These are phyloP conservation scores for Aspergillus candidus DNA, from an alignment of 2,329 filamentous ascomycete species.

Conservation along the genomic window DNA sequence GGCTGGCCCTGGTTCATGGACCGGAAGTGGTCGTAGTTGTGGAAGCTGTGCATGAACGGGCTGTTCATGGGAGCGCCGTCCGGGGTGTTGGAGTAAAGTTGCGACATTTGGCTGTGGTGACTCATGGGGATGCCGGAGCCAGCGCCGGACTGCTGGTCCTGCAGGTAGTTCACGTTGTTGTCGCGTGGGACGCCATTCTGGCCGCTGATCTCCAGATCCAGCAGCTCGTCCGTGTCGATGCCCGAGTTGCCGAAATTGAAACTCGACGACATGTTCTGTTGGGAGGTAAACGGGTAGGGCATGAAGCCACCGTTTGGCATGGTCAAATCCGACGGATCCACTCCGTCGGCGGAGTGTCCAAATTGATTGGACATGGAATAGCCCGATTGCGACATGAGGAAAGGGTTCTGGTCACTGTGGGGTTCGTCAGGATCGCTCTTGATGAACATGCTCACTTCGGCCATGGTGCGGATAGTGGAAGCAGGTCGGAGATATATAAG, in stretches of 20 bases:
- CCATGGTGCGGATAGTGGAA: slow-evolving; percentile 37
- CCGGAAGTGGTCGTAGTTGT: slow-evolving; percentile 71
- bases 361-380: slow-evolving; percentile 52
- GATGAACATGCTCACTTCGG: slow-evolving; percentile 56
- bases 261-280: slow-evolving; percentile 60
- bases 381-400: slow-evolving; percentile 45
- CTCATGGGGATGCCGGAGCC: slow-evolving; percentile 48
- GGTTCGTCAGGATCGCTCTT: slow-evolving; percentile 63
- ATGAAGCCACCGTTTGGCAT: slow-evolving; percentile 54
- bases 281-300: slow-evolving; percentile 55
- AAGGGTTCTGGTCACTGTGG: slow-evolving; percentile 47
- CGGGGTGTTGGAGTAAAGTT: slow-evolving; percentile 83
- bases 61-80: slow-evolving; percentile 90
- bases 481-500: slow-evolving; percentile 9
- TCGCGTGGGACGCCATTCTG: slow-evolving; percentile 33
- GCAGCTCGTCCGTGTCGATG: slow-evolving; percentile 82
- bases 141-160: slow-evolving; percentile 50
- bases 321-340: slow-evolving; percentile 80
- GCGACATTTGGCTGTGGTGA: slow-evolving; percentile 61
- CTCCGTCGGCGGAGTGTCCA: slow-evolving; percentile 51
- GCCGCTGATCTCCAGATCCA: slow-evolving; percentile 53
- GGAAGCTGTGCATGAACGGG: slow-evolving; percentile 69
- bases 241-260: slow-evolving; percentile 73
- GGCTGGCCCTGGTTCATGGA: slow-evolving; percentile 51
- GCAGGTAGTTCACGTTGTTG: slow-evolving; percentile 33